A percentile compares a stretch with the other conserved stretches of the same genome.
phyloP scores from a whole-genome alignment of 208 protist species.

The Leishmania mexicana region DNA sequence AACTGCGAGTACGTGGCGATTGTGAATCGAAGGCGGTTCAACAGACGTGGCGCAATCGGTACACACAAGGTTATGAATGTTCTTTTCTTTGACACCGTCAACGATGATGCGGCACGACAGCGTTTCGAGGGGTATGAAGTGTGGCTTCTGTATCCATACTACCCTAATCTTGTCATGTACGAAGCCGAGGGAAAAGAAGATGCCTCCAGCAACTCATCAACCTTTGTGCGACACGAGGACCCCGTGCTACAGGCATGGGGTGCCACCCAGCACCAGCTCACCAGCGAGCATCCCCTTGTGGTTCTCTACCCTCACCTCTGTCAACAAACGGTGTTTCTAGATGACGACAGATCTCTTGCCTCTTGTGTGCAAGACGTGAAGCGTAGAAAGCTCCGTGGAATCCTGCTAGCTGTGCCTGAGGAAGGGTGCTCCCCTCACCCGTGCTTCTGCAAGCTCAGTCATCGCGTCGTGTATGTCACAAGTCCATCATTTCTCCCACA shows the following conservation, averaged over 20 bases:
- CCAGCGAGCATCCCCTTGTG: slow-evolving; percentile 43
- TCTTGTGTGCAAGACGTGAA: slow-evolving; percentile 36
- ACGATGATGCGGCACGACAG: slow-evolving; percentile 16
- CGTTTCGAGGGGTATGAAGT: slow-evolving; percentile 48
- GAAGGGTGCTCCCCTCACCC: slow-evolving; percentile 65
- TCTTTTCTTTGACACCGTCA: slow-evolving; percentile 21
- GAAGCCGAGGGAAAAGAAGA: background rate
- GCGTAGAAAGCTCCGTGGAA: slow-evolving; percentile 36
- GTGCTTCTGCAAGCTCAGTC: slow-evolving; percentile 27
- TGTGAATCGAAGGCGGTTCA: slow-evolving; percentile 72
- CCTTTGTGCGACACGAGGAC: slow-evolving; percentile 59
- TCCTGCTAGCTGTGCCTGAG: slow-evolving; percentile 70
- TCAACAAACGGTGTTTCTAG: slow-evolving; percentile 46
- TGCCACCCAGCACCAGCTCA: slow-evolving; percentile 36
- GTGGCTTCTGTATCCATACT: slow-evolving; percentile 81
- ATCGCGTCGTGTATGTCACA: slow-evolving; percentile 42
- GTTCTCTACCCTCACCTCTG: slow-evolving; percentile 32
- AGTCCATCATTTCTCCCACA: slow-evolving; percentile 41
- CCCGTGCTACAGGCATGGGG: slow-evolving; percentile 39
- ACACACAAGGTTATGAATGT: slow-evolving; percentile 63
- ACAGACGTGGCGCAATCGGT: slow-evolving; percentile 69
- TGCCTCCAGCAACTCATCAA: background rate
- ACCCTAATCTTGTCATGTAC: slow-evolving; percentile 68
- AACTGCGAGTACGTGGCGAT: slow-evolving; percentile 76
- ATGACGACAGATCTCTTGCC: slow-evolving; percentile 36